Conservation (phyloP, 2,329 filamentous ascomycete species). For the Hypoxylon sp. region DNA sequence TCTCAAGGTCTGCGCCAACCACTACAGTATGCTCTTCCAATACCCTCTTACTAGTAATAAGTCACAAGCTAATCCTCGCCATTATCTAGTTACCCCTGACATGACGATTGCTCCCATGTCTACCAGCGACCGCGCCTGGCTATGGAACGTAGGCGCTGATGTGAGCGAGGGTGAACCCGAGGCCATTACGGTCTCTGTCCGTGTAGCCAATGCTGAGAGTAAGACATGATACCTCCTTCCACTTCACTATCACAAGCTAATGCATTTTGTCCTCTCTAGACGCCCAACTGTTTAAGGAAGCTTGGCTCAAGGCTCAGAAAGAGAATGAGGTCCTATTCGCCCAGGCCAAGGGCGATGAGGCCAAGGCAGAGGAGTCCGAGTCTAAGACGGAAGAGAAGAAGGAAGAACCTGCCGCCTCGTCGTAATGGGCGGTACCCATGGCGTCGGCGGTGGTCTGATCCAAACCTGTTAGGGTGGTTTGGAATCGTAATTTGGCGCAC, state of each 20-base stretch:
- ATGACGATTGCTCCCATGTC: slow-evolving; percentile 99
- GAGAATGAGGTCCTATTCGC: slow-evolving; percentile 90
- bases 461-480: slow-evolving; percentile 8
- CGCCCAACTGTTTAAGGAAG: slow-evolving; percentile 97
- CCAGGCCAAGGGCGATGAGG: slow-evolving; percentile 49
- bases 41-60: neutral
- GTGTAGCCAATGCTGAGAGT: slow-evolving; percentile 98
- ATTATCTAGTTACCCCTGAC: slow-evolving; percentile 84
- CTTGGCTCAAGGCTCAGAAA: slow-evolving; percentile 96
- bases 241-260: slow-evolving; percentile 47
- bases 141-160: slow-evolving; percentile 98
- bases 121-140: slow-evolving; percentile 98
- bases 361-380: slow-evolving; percentile 49
- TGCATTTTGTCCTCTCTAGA: slow-evolving; percentile 67
- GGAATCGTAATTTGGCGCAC: slow-evolving; percentile 14
- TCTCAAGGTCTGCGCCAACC: slow-evolving; percentile 99
- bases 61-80: slow-evolving; percentile 34
- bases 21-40: slow-evolving; percentile 82
- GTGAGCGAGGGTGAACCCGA: slow-evolving; percentile 98
- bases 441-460: slow-evolving; percentile 15
- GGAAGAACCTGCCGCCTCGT: slow-evolving; percentile 42
- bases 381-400: slow-evolving; percentile 49
- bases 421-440: slow-evolving; percentile 27
- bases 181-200: slow-evolving; percentile 94
- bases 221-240: slow-evolving; percentile 59